A percentile compares a stretch with the other conserved stretches of the same genome.
Evolutionary conservation across 768 basidiomycete genomes (phyloP).

Genomic region (Phlegmacium glaucopus): DNA sequence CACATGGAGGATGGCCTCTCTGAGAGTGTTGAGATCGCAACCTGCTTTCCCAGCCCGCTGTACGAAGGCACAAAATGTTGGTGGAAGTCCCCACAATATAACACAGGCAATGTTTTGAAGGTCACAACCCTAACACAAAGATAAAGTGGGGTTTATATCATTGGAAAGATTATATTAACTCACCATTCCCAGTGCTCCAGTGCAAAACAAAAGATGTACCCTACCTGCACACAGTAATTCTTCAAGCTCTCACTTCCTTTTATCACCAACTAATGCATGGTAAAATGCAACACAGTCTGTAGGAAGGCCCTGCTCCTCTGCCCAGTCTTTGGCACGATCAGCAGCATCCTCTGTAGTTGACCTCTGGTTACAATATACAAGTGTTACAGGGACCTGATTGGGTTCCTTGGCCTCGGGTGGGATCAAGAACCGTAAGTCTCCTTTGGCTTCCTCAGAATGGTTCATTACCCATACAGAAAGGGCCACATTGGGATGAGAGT

Average conservation of each 20-base stretch:
- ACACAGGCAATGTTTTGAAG: background rate
- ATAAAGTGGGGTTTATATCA: background rate
- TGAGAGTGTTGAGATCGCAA: background rate
- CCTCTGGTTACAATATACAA: constrained; percentile 17
- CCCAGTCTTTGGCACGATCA: constrained; percentile 14
- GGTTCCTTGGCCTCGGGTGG: constrained; percentile 5
- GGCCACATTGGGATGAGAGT: constrained; percentile 24
- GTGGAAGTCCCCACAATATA: constrained; percentile 7
- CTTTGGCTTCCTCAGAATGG: constrained; percentile 14
- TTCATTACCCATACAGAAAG: constrained; percentile 19
- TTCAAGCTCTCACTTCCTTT: constrained; percentile 15
- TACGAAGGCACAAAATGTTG: constrained; percentile 7
- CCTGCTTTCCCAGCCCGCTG: constrained; percentile 5
- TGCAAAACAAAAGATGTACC: constrained; percentile 15
- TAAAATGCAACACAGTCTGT: constrained; percentile 16
- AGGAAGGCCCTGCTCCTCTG: constrained; percentile 7
- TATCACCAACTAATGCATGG: constrained; percentile 14
- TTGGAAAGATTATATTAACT: background rate
- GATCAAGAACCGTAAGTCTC: constrained; percentile 22
- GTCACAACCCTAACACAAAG: background rate
- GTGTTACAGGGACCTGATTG: constrained; percentile 12
- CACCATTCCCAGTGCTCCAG: constrained; percentile 21
- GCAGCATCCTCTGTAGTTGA: constrained; percentile 11
- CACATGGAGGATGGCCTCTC: constrained; percentile 3
- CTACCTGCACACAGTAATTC: constrained; percentile 8